Evolutionary conservation across 2,329 filamentous ascomycete species (phyloP), one percentile per base, ranked within the genome.

Genomic region (Colletotrichum tanaceti): DNA sequence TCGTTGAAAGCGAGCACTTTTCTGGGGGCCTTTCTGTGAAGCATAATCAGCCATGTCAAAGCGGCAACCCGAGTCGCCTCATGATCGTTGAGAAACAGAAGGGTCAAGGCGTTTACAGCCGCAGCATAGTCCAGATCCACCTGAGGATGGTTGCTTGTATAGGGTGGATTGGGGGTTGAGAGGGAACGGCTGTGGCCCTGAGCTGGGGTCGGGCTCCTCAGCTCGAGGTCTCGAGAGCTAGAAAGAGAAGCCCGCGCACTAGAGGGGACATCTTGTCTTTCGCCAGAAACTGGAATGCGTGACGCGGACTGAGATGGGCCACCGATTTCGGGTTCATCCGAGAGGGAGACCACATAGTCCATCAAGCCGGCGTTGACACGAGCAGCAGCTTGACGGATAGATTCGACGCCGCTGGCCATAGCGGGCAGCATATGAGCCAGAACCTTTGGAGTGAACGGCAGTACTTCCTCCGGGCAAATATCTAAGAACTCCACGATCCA

Each of bases 401-500:
- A 89, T 72, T 98, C 94, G 14, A 96, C 92, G 60, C 91, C 93
- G 75, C 94, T 97, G 5, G 95, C 95, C 87, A 99, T 93, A 35
- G 94, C 94, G 18, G 96, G 97, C 35, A 99, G 86, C 64, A 99
- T 91, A 75, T 98, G 93, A 1, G 94, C 93, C 50, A 99, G 83
- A 38, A 99, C 90, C 73, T 93, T 93, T 24, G 97, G 97, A 0
- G 97, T 96, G 78, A 98, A 98, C 4, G 93, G 92, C 49, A 99
- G 85, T 4, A 99, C 97, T 75, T 99, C 96, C 77, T 98, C 96
- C 0, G 96, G 95, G 74, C 94, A 98, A 53, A 99, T 98, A 71
- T 98, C 94, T 73, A 99, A 91, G 77, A 99, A 98, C 68, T 92
- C 92, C 72, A 98, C 94, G 72, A 99, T 94, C 96, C 96, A 99